Conservation (phyloP, 345 rosid species). For the Cochlearia excelsa region DNA sequence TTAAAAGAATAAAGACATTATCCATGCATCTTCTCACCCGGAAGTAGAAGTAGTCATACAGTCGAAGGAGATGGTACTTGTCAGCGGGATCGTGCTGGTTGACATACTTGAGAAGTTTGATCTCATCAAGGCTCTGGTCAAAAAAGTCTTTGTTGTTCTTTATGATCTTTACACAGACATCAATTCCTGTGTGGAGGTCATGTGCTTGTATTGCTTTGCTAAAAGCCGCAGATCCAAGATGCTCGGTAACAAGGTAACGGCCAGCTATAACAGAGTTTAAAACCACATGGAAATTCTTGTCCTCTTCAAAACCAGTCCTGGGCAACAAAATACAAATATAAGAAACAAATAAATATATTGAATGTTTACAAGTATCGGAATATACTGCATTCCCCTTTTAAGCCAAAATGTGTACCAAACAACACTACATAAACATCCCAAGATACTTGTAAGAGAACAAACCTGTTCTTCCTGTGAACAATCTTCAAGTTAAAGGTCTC, state of each 20-base stretch:
- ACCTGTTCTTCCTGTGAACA: conserved; percentile 98
- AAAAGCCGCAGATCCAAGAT: conserved; percentile 99
- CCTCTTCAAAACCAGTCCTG: conserved; percentile 99
- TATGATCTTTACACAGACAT: conserved; percentile 94
- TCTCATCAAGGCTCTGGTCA: conserved; percentile 99
- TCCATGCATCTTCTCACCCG: conserved; percentile 54
- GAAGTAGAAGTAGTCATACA: conserved; percentile 96
- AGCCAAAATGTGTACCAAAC: conserved; percentile 1
- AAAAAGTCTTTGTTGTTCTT: conserved; percentile 99
- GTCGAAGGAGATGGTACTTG: conserved; percentile 91
- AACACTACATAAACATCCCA: conserved; percentile 7
- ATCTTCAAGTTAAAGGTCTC: conserved; percentile 96
- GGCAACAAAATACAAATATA: conserved; percentile 20
- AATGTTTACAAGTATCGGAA: not conserved
- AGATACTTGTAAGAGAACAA: conserved; percentile 15
- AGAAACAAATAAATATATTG: conserved; percentile 18
- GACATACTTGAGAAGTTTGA: conserved; percentile 93
- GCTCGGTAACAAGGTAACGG: conserved; percentile 96
- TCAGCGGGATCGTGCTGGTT: conserved; percentile 98
- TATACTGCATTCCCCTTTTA: not conserved
- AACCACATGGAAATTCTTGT: conserved; percentile 95
- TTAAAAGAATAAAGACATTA: conserved; percentile 9
- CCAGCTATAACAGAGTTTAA: conserved; percentile 94
- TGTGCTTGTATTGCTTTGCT: conserved; percentile 99
- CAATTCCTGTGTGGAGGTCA: conserved; percentile 97